A percentile compares a stretch with the other conserved stretches of the same genome.
phyloP scores from a whole-genome alignment of 148 eudicot genomes.

The Rhododendron molle region DNA sequence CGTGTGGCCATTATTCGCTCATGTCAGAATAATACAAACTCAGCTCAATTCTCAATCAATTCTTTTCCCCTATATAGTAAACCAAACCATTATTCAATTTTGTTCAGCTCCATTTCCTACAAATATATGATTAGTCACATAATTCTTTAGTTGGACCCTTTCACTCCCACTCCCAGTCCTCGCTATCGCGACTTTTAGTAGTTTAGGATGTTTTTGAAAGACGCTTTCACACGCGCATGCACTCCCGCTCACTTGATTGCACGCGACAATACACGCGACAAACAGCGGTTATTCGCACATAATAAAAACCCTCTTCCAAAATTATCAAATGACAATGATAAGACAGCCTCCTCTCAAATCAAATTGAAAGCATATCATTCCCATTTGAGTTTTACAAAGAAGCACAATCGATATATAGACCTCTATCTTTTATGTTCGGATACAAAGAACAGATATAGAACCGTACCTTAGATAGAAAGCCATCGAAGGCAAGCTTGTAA shows the following conservation, averaged over 20 bases:
- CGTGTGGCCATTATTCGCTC: background rate
- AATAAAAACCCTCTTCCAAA: background rate
- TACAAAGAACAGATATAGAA: background rate
- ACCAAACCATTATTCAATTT: too few relatives aligned
- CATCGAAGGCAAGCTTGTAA: constrained; percentile 69
- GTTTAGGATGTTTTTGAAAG: background rate
- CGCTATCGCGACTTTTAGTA: background rate
- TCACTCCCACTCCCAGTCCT: background rate
- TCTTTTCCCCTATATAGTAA: background rate
- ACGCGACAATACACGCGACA: too few relatives aligned
- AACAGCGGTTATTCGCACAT: background rate
- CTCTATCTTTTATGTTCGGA: background rate
- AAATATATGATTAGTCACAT: background rate
- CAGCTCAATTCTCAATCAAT: background rate
- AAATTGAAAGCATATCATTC: background rate
- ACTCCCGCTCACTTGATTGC: background rate
- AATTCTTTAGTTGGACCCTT: background rate
- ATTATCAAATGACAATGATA: background rate
- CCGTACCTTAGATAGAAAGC: constrained; percentile 76
- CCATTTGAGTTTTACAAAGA: background rate
- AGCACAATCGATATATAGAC: background rate
- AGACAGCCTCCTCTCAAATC: background rate
- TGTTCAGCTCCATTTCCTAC: background rate
- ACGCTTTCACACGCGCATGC: background rate
- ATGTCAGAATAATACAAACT: background rate